phyloP scores from a whole-genome alignment of 345 rosid species.

The Lepidium sativum region DNA sequence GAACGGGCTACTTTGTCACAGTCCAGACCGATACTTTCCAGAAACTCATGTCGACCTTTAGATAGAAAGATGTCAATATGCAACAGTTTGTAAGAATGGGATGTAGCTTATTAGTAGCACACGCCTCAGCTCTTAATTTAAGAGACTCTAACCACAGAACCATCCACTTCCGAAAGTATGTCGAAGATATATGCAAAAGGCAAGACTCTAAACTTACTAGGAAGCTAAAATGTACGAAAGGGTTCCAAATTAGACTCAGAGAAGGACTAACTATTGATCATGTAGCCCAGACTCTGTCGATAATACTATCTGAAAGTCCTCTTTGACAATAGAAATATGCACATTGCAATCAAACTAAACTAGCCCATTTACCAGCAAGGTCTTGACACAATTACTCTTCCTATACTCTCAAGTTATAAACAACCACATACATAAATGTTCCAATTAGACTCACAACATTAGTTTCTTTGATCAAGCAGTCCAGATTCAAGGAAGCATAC shows the following conservation, averaged over 20 bases:
- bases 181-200: neutral
- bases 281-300: neutral
- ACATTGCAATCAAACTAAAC: neutral
- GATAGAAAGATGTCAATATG: neutral
- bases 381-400: neutral
- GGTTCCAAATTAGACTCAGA: neutral
- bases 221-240: neutral
- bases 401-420: neutral
- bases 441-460: too few relatives aligned
- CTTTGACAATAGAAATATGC: neutral
- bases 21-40: conserved; percentile 59
- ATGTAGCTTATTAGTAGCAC: neutral
- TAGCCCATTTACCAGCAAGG: neutral
- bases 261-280: neutral
- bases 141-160: neutral
- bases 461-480: neutral
- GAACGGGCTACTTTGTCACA: conserved; percentile 68
- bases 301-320: neutral
- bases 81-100: neutral
- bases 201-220: neutral
- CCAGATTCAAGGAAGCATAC: neutral
- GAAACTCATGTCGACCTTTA: conserved; percentile 68
- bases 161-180: neutral
- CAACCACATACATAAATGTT: neutral
- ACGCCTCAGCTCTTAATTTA: neutral